These are phyloP conservation scores for Lentinula boryana DNA, from an alignment of 768 basidiomycete species.

Conservation along the genomic window DNA sequence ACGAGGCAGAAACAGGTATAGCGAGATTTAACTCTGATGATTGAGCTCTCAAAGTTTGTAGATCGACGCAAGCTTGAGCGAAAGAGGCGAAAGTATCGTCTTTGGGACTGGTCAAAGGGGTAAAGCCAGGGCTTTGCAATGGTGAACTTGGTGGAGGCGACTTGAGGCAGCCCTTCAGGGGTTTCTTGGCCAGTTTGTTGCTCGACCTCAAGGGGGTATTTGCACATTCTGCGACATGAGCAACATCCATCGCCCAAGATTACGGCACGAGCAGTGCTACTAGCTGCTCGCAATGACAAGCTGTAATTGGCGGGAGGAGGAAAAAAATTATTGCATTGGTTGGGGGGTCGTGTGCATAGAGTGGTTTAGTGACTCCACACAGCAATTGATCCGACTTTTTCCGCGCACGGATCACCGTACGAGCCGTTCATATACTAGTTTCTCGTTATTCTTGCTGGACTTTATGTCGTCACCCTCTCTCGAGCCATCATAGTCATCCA, in stretches of 20 bases:
- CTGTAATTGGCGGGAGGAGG: not conserved
- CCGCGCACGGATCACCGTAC: not conserved
- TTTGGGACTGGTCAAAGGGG: not conserved
- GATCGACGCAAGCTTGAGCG: slow-evolving; percentile 1
- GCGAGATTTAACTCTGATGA: not conserved
- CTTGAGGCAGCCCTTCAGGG: slow-evolving; percentile 7
- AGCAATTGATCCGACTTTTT: not conserved
- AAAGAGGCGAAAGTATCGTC: not conserved
- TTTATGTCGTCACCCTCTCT: no score
- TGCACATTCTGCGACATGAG: not conserved
- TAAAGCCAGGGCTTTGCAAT: not conserved
- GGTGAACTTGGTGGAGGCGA: not conserved
- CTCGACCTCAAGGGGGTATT: not conserved
- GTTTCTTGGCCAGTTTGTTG: not conserved
- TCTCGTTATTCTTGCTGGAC: no score
- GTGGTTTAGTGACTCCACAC: not conserved
- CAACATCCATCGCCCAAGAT: not conserved
- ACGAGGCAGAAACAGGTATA: not conserved
- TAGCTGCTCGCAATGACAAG: not conserved
- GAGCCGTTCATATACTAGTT: no score
- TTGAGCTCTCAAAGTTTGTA: not conserved
- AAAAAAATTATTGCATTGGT: not conserved
- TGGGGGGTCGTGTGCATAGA: not conserved
- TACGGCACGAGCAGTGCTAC: not conserved
- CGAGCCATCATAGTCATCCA: no score